Evolutionary conservation across 2,329 filamentous ascomycete genomes (phyloP), one percentile per base, ranked within the genome.

Genomic region (Sporothrix variecibatus): DNA sequence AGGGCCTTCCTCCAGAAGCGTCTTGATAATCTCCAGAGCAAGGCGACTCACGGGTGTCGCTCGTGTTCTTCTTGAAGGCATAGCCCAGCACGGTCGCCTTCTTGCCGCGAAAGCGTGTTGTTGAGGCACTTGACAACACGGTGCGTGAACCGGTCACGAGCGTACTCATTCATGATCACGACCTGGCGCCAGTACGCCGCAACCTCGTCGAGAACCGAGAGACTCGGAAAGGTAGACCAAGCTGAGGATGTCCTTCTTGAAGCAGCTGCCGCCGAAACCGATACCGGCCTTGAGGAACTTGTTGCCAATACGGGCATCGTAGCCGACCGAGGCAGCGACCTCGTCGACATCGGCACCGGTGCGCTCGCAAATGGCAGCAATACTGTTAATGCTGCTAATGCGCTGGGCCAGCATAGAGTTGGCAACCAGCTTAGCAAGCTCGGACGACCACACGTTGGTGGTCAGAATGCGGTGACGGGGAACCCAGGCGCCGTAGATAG

Each of bases 351-450:
- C 90, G 15, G 93, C 93, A 20, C 92, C 92, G 0, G 91, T 92
- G 76, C 87, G 87, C 82, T 95, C 93, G 80, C 93, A 95, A 40
- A 95, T 89, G 3, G 92, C 92, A n/a, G 91, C 92, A 75, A 95
- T 88, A 15, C 92, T 91, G 82, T 95, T 95, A 83, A 95, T 94
- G 82, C 90, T 93, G 80, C 90, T 92, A 79, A 95, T 93, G 70
- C 93, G 88, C 83, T 95, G 93, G 0, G 93, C 93, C 9, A 95
- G 86, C 87, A 95, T 90, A 2, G 92, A 91, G 81, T 95, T 95
- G 74, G 93, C 91, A 0, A 92, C 92, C 0, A 95, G 87, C 83
- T 95, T 95, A 72, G 92, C 87, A 28, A 95, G 86, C 82, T 95
- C 93, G 0, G 92, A 93, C 0, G 92, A 94, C 88, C 90, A 94